A percentile compares a stretch with the other conserved stretches of the same genome.
Conservation (phyloP, 192 early-diverging fungal species). For the Coemansia sp. region DNA sequence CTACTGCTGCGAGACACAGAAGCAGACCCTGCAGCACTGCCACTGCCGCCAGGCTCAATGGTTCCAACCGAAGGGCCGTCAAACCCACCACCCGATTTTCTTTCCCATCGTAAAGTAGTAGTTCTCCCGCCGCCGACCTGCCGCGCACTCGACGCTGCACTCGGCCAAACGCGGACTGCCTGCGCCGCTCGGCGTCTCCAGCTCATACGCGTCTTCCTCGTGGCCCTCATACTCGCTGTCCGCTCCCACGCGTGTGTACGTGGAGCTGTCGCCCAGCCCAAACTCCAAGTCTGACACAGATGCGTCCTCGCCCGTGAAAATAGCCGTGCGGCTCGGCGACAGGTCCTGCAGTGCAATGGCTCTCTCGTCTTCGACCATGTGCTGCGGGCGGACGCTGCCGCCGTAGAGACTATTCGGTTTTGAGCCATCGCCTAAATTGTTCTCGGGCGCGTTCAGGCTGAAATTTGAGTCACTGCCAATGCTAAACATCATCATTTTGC, state of each 20-base stretch:
- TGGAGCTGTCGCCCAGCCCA: slow-evolving; percentile 2
- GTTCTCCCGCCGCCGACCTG: slow-evolving; percentile 42
- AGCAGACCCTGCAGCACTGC: slow-evolving; percentile 11
- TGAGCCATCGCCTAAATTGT: slow-evolving; percentile 25
- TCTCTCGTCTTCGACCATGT: neutral
- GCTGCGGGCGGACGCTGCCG: slow-evolving; percentile 33
- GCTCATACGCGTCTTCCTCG: slow-evolving; percentile 13
- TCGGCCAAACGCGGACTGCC: slow-evolving; percentile 27
- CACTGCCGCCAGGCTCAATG: slow-evolving; percentile 39
- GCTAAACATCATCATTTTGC: slow-evolving; percentile 20
- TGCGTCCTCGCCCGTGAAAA: slow-evolving; percentile 1
- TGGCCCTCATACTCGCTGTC: slow-evolving; percentile 8
- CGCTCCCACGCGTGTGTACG: neutral
- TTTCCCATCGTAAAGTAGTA: slow-evolving; percentile 56
- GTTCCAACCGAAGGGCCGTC: slow-evolving; percentile 33
- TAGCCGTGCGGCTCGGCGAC: slow-evolving; percentile 16
- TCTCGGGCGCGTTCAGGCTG: slow-evolving; percentile 11
- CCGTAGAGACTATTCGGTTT: slow-evolving; percentile 53
- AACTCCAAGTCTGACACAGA: slow-evolving; percentile 3
- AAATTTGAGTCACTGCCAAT: slow-evolving; percentile 11
- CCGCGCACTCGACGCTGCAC: slow-evolving; percentile 50
- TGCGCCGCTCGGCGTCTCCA: neutral
- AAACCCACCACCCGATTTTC: slow-evolving; percentile 59
- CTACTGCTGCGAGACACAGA: slow-evolving; percentile 5
- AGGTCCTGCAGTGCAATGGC: slow-evolving; percentile 13